Evolutionary conservation across 2,329 filamentous ascomycete genomes (phyloP).

Genomic region (Phialemonium atrogriseum): DNA sequence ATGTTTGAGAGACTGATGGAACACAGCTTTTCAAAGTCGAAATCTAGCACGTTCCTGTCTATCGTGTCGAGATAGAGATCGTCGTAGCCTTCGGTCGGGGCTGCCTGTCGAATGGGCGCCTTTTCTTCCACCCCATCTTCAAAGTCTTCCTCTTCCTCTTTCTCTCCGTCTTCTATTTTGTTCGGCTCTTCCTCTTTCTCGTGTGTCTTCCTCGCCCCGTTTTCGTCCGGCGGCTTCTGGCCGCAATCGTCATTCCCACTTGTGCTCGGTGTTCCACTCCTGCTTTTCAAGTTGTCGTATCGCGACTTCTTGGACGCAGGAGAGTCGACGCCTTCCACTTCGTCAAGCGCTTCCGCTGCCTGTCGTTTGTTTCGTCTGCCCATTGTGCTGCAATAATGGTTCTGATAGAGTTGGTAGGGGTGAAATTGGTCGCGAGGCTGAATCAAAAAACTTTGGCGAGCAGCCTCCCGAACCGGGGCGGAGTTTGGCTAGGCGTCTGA

Average conservation of each 20-base stretch:
- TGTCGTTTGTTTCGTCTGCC: constrained; percentile 48
- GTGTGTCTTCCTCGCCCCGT: constrained; percentile 14
- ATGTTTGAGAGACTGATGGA: constrained; percentile 95
- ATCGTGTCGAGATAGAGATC: constrained; percentile 98
- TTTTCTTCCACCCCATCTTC: constrained; percentile 31
- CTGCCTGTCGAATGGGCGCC: constrained; percentile 59
- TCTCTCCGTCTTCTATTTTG: constrained; percentile 18
- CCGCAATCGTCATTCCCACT: constrained; percentile 15
- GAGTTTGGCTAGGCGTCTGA: too few relatives aligned
- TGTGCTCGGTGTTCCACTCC: constrained; percentile 15
- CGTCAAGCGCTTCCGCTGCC: constrained; percentile 52
- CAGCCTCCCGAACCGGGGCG: too few relatives aligned
- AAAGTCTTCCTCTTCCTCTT: constrained; percentile 24
- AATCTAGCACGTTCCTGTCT: constrained; percentile 85
- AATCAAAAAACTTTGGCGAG: too few relatives aligned
- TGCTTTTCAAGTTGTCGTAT: constrained; percentile 32
- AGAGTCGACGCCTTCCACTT: constrained; percentile 43
- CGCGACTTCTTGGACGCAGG: constrained; percentile 53
- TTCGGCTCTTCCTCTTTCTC: constrained; percentile 15
- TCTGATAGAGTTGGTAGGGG: too few relatives aligned
- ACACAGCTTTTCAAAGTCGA: constrained; percentile 98
- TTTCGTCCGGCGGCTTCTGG: constrained; percentile 8
- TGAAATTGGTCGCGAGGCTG: too few relatives aligned
- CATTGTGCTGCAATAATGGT: too few relatives aligned
- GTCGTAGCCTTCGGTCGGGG: constrained; percentile 79